A percentile compares a stretch with the other conserved stretches of the same genome.
phyloP scores from a whole-genome alignment of 1,284 basidiomycete genomes.

The Hortiboletus rubellus region DNA sequence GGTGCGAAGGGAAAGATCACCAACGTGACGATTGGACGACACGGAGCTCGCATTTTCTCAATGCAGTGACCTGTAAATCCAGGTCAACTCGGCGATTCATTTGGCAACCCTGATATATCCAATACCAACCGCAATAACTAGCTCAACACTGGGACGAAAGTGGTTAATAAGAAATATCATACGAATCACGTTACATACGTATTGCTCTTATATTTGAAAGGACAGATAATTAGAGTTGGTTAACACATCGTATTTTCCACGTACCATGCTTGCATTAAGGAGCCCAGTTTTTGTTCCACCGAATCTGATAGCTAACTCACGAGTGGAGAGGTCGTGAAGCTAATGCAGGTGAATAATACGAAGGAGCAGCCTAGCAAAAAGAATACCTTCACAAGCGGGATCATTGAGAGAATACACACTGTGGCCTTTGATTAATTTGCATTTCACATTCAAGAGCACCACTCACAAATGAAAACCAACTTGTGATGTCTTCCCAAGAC shows the following conservation, averaged over 20 bases:
- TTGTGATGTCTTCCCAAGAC: slow-evolving; percentile 56
- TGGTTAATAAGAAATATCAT: slow-evolving; percentile 1
- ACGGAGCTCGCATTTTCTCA: slow-evolving; percentile 80
- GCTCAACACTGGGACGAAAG: slow-evolving; percentile 53
- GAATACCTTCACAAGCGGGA: slow-evolving; percentile 70
- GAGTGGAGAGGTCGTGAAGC: slow-evolving; percentile 79
- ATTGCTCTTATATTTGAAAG: slow-evolving; percentile 52
- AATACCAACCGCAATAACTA: slow-evolving; percentile 65
- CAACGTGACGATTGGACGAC: slow-evolving; percentile 79
- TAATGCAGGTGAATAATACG: slow-evolving; percentile 27
- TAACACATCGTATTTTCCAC: slow-evolving; percentile 18
- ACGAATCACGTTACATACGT: slow-evolving; percentile 47
- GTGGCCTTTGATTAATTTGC: neutral
- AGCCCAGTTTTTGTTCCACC: slow-evolving; percentile 79
- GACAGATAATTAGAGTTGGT: slow-evolving; percentile 9
- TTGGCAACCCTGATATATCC: neutral
- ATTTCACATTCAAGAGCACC: neutral
- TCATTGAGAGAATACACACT: slow-evolving; percentile 67
- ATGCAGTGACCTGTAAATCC: slow-evolving; percentile 64
- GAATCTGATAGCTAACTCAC: slow-evolving; percentile 71
- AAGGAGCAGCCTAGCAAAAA: neutral
- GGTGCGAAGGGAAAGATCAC: slow-evolving; percentile 30
- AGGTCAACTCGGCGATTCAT: slow-evolving; percentile 17
- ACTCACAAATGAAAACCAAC: slow-evolving; percentile 64
- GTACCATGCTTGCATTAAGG: slow-evolving; percentile 79